Base-by-base conservation (phyloP, 2,329 filamentous ascomycete genomes). In the Aureobasidium leucospermi region DNA sequence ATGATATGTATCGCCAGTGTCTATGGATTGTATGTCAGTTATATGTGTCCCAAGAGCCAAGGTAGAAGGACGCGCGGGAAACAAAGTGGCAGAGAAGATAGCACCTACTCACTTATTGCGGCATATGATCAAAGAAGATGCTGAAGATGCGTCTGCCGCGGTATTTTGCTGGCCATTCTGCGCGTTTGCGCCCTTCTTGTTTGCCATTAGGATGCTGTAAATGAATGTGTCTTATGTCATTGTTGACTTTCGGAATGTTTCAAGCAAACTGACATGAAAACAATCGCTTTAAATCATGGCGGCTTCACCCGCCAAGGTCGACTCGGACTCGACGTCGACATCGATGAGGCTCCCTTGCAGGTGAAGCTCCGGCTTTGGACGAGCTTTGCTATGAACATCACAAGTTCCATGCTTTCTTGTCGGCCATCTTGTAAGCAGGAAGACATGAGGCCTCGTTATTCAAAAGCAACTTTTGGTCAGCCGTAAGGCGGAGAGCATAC, bases 1-100 rank as follows among this genome's bases (percentile, higher is more conserved):
- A 88, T 23, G 88, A 91, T 61, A 94, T 91, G 71, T 90, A 90
- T 64, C 85, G 83, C 89, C 89, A 93, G 75, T 93, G 88, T 71
- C 89, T 93, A 59, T 66, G 23, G n/a, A 13, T 6, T 10, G 6
- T 13, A 16, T 47, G 48, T 56, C 53, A 43, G 9, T 29, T 31
- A 39, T 32, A 10, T n/a, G 19, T 7, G 23, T 23, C 7, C 19
- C 4, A 11, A 10, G n/a, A 55, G 29, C 7, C 10, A 28, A 23
- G 13, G 28, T 23, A 6, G 42, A 41, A 57, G 32, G 38, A 39
- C 11, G 36, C 4, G 28, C 7, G 51, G 23, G 8, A 19, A 19
- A 29, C 46, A 41, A 47, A 8, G 32, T 34, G 34, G 31, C 19
- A 38, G 29, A 49, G 42, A 19, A 47, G 59, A 60, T 19, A 52